These are phyloP conservation scores for Manihot esculenta DNA, from an alignment of 441 rosid genomes.

Conservation along the genomic window DNA sequence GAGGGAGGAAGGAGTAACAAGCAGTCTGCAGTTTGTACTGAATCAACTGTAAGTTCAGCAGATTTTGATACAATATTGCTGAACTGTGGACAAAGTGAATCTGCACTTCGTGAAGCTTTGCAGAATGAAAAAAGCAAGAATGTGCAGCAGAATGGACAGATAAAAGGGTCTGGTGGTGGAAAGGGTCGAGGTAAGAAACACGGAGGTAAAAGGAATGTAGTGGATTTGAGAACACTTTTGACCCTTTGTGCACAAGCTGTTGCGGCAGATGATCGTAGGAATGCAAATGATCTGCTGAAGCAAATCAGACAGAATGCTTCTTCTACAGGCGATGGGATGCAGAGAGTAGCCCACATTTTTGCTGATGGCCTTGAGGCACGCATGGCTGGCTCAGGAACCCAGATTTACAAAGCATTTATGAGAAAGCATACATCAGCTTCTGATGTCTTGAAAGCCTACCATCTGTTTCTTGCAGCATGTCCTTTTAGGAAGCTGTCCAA, in stretches of 20 bases:
- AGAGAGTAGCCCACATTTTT: slow-evolving; percentile 70
- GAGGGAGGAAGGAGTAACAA: slow-evolving; percentile 47
- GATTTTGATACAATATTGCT: slow-evolving; percentile 56
- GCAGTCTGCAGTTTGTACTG: slow-evolving; percentile 39
- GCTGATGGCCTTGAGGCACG: slow-evolving; percentile 86
- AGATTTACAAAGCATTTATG: slow-evolving; percentile 43
- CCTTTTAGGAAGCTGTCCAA: slow-evolving; percentile 42
- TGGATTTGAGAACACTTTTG: slow-evolving; percentile 59
- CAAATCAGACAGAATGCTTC: slow-evolving; percentile 73
- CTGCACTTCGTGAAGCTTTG: slow-evolving; percentile 48
- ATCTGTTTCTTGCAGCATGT: slow-evolving; percentile 38
- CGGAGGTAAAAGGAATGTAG: slow-evolving; percentile 35
- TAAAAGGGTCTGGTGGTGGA: slow-evolving; percentile 27
- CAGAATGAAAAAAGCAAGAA: slow-evolving; percentile 33
- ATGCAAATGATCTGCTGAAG: slow-evolving; percentile 55
- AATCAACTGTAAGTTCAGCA: slow-evolving; percentile 39
- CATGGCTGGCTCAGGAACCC: slow-evolving; percentile 65
- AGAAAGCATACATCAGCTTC: slow-evolving; percentile 55
- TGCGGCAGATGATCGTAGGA: slow-evolving; percentile 52
- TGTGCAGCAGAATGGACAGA: slow-evolving; percentile 33
- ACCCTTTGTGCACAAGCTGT: slow-evolving; percentile 58
- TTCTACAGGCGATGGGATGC: slow-evolving; percentile 70
- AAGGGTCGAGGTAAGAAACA: slow-evolving; percentile 43
- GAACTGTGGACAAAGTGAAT: slow-evolving; percentile 35
- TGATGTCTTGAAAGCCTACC: slow-evolving; percentile 70